Evolutionary conservation across 2,329 filamentous ascomycete species (phyloP), one percentile per base, ranked within the genome.

Genomic region (Lasiodiplodia gonubiensis): DNA sequence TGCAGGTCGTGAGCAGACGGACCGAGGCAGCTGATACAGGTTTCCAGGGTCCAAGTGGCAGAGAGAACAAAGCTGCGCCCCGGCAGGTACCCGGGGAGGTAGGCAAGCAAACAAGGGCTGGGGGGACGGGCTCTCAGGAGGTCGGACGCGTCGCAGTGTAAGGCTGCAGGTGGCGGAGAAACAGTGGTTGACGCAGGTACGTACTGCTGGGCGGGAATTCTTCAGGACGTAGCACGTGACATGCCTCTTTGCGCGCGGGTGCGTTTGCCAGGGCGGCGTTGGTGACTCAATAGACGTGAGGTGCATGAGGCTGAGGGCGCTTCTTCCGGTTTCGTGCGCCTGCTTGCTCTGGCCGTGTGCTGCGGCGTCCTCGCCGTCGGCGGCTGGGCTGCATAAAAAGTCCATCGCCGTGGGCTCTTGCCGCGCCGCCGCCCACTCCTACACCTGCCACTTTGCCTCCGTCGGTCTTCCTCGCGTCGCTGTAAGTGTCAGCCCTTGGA

Each of bases 291-390:
- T 33, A 14, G 27, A 25, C n/a, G 59, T 37, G 57, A 61, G 42
- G 30, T 66, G 64, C 64, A 57, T 66, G 64, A 66, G 64, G 64
- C 64, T 66, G 64, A 66, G 64, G 64, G 53, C n/a, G 30, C 53
- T 21, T 66, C 64, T 59, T 66, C 46, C 52, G 52, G 64, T 37
- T 39, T 66, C 39, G 64, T 54, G 64, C 53, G 27, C 25, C 64
- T 66, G 64, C 59, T 51, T 51, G 59, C 59, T 63, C 46, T 51
- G 59, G 59, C 59, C 54, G 39, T 49, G 25, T 49, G 57, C 57
- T 61, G 57, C 39, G 27, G 42, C 42, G 59, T 51, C 59, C 16
- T 61, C 51, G 59, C 59, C 59, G n/a, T 25, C 59, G 42, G 11
- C 46, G 1, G 46, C 59, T 52, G 49, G 33, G 59, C 49, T 48